Evolutionary conservation across 73 alveolate species (phyloP).

Genomic region (Paramecium biaurelia): DNA sequence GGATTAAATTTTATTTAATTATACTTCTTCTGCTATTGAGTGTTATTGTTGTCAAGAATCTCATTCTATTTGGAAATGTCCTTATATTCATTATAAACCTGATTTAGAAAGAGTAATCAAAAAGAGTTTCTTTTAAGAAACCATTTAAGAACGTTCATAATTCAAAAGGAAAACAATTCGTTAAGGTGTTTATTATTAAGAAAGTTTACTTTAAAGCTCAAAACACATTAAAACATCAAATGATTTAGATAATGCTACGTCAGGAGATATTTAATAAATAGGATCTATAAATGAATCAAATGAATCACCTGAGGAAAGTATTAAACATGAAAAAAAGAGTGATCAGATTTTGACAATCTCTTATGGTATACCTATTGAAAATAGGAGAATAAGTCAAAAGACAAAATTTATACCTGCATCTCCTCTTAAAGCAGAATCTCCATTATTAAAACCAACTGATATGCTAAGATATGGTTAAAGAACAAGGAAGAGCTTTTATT

Average conservation of each 20-base stretch:
- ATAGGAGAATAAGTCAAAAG: not conserved
- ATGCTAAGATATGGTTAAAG: not conserved
- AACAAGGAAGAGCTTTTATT: not conserved
- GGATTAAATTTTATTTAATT: not conserved
- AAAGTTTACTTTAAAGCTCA: not conserved
- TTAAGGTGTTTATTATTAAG: not conserved
- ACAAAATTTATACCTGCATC: not conserved
- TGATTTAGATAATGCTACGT: not conserved
- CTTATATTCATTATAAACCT: not conserved
- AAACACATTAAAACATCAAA: not conserved
- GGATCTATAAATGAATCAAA: not conserved
- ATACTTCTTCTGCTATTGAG: not conserved
- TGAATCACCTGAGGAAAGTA: not conserved
- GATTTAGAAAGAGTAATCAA: not conserved
- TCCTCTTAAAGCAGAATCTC: not conserved
- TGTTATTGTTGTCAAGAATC: not conserved
- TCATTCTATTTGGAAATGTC: conserved; percentile 12
- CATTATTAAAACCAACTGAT: not conserved
- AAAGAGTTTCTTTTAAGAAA: not conserved
- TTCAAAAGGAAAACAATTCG: not conserved
- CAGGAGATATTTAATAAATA: not conserved
- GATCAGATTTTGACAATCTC: not conserved
- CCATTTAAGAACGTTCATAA: not conserved
- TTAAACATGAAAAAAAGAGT: not conserved
- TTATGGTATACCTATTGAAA: not conserved